phyloP scores from a whole-genome alignment of 495 filamentous ascomycete genomes.

The Penicillium pancosmium region DNA sequence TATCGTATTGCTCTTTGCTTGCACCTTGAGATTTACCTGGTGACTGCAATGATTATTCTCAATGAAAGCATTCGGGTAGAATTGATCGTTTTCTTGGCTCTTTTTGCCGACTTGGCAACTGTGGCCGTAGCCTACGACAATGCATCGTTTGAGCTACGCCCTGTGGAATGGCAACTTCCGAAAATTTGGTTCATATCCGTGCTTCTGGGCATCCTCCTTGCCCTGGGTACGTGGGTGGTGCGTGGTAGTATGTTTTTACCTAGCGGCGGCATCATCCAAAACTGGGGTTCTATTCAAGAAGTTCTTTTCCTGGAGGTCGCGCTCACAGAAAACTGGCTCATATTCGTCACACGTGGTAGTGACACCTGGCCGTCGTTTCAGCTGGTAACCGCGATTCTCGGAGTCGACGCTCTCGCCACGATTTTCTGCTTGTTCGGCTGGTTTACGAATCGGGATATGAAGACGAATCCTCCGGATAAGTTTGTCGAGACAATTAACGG shows the following conservation, averaged over 20 bases:
- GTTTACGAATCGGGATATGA: constrained; percentile 57
- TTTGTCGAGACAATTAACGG: constrained; percentile 59
- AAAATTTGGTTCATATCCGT: constrained; percentile 77
- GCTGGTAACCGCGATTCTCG: constrained; percentile 66
- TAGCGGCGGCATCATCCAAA: constrained; percentile 68
- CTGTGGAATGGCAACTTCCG: constrained; percentile 75
- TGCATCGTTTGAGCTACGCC: constrained; percentile 68
- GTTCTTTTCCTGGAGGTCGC: constrained; percentile 72
- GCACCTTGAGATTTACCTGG: constrained; percentile 73
- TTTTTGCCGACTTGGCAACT: constrained; percentile 75
- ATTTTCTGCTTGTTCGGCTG: constrained; percentile 75
- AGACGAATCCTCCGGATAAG: constrained; percentile 38
- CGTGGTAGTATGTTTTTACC: constrained; percentile 67
- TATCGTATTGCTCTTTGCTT: constrained; percentile 77
- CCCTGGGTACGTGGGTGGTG: constrained; percentile 69
- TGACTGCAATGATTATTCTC: constrained; percentile 74
- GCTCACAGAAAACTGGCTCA: constrained; percentile 76
- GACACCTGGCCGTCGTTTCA: constrained; percentile 70
- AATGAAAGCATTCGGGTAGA: constrained; percentile 69
- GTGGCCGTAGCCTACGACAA: constrained; percentile 76
- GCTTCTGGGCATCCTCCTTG: constrained; percentile 64
- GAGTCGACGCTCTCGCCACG: constrained; percentile 66
- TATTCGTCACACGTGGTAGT: constrained; percentile 71
- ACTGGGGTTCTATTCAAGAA: constrained; percentile 70
- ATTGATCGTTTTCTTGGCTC: constrained; percentile 71